Evolutionary conservation across 805 yeast species (phyloP), one percentile per base, ranked within the genome.

Genomic region (Schizosaccharomyces pombe): DNA sequence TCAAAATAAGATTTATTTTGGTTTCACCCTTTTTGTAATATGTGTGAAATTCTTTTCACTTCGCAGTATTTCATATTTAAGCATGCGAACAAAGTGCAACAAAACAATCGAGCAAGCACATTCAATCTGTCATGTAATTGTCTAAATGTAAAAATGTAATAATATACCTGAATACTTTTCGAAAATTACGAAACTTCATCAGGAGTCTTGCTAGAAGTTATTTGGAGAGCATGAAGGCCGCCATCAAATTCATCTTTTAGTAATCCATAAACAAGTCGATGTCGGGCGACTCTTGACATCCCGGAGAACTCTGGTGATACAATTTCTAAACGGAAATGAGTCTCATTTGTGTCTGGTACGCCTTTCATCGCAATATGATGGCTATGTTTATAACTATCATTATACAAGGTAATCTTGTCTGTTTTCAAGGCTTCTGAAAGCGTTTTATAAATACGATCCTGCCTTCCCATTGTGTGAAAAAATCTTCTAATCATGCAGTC

Each of bases 221-320:
- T 43, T 22, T 43, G 49, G 28, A 43, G 26, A 43, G 49, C 49
- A 43, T 43, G 49, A 1, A 43, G 49, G 9, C 49, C 49, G 31
- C 9, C 26, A 5, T 43, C 49, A 26, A 43, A 43, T 24, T 43
- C 49, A 19, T 19, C 30, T 14, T 43, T 19, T 26, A 43, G 5
- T n/a, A 24, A 43, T 26, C 16, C 1, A n/a, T 43, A 43, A 26
- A 43, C 30, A 19, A 43, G 30, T 6, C 49, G 28, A 43, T 43
- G 49, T 43, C 49, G 28, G 8, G 49, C 49, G 11, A 26, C n/a
- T 24, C 49, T 43, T 8, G 28, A 22, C 5, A 43, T 19, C 30
- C 49, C 49, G 4, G 49, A 8, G 26, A 43, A 43, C 26, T 22
- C 26, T 6, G 28, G n/a, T 5, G 49, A 43, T 6, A 43, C 26